Conservation (phyloP, 768 basidiomycete species). For the Lanmaoa rubissima region DNA sequence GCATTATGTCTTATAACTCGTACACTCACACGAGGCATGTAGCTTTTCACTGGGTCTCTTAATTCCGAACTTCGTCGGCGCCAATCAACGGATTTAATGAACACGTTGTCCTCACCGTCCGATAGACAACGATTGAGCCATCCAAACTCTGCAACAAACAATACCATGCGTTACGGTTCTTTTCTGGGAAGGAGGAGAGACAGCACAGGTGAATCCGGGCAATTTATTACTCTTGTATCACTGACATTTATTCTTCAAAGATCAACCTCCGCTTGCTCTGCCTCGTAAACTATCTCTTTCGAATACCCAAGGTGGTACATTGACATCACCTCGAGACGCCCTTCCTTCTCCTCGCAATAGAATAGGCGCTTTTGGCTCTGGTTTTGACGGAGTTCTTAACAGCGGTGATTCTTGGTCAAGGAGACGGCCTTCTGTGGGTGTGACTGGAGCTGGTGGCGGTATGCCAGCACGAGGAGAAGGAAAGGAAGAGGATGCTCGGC, state of each 20-base stretch:
- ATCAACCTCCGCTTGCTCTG: conserved; percentile 52
- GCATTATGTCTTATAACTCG: conserved; percentile 9
- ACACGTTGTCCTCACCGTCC: conserved; percentile 53
- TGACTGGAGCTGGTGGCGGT: conserved; percentile 40
- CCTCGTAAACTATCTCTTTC: conserved; percentile 73
- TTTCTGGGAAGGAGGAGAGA: conserved; percentile 62
- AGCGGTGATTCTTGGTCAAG: conserved; percentile 71
- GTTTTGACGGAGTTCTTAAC: conserved; percentile 72
- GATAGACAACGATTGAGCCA: conserved; percentile 63
- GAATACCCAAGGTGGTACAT: conserved; percentile 48
- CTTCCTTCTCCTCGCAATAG: conserved; percentile 64
- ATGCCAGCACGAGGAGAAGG: conserved; percentile 40
- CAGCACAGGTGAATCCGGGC: conserved; percentile 52
- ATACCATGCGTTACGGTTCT: conserved; percentile 63
- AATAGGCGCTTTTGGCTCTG: conserved; percentile 54
- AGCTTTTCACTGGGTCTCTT: conserved; percentile 78
- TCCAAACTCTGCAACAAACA: conserved; percentile 42
- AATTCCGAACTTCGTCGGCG: conserved; percentile 89
- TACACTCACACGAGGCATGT: conserved; percentile 31
- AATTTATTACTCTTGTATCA: background rate
- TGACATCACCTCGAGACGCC: conserved; percentile 56
- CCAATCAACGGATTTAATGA: conserved; percentile 72
- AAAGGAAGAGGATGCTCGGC: conserved; percentile 39
- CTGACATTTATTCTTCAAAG: conserved; percentile 37
- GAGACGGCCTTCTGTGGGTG: conserved; percentile 59